Evolutionary conservation across 129 eudicot species (phyloP).

Genomic region (Kitagawia praeruptora): DNA sequence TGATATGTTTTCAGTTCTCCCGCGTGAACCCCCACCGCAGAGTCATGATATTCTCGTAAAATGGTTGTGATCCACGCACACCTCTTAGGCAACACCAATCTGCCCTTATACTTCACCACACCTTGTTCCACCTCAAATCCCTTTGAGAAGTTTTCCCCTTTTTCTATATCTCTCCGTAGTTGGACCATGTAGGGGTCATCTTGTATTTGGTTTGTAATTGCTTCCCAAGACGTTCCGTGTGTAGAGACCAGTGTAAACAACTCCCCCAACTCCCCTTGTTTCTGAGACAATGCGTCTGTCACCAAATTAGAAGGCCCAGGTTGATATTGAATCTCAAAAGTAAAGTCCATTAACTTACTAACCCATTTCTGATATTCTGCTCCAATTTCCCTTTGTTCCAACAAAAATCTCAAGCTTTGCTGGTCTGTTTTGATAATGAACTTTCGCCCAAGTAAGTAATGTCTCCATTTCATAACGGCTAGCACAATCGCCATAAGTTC

Average conservation of each 20-base stretch:
- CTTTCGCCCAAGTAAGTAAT: background rate
- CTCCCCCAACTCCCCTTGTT: too few relatives aligned
- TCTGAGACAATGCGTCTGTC: background rate
- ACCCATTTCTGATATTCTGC: slow-evolving; percentile 1
- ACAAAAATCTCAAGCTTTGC: background rate
- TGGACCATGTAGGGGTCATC: too few relatives aligned
- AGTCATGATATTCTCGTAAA: background rate
- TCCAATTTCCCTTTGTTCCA: background rate
- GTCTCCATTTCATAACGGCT: background rate
- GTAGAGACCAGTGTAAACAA: too few relatives aligned
- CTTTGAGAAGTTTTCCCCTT: too few relatives aligned
- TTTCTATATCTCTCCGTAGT: too few relatives aligned
- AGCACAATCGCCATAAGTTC: background rate
- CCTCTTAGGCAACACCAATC: fast-evolving
- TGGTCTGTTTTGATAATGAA: slow-evolving; percentile 4
- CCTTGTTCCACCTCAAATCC: too few relatives aligned
- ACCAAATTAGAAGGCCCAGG: background rate
- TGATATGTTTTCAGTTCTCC: background rate
- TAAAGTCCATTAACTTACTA: background rate
- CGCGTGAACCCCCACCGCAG: slow-evolving; percentile 1
- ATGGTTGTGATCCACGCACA: fast-evolving
- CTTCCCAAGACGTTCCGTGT: fast-evolving
- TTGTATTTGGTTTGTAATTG: fast-evolving
- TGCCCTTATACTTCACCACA: fast-evolving
- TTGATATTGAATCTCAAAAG: slow-evolving; percentile 1